Conservation (phyloP, 225 moss, liverwort and hornwort species). For the Thuidium tamariscinum region DNA sequence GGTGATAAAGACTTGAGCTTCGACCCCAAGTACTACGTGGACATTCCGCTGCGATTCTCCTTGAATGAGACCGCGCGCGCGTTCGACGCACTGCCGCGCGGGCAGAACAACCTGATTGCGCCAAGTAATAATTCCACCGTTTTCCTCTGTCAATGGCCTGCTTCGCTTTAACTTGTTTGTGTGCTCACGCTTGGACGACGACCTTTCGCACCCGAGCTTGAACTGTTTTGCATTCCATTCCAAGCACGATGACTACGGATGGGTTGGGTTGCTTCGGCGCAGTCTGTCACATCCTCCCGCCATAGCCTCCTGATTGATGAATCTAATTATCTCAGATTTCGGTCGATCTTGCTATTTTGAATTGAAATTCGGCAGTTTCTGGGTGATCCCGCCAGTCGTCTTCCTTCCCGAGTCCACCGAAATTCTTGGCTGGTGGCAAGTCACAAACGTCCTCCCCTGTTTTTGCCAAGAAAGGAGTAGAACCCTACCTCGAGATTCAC, state of each 20-base stretch:
- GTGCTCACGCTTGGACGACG: background rate
- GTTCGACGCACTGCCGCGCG: slow-evolving; percentile 30
- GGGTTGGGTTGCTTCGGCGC: background rate
- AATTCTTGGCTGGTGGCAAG: background rate
- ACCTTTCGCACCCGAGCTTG: background rate
- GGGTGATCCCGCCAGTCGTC: background rate
- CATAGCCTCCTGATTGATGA: background rate
- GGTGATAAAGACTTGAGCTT: slow-evolving; percentile 16
- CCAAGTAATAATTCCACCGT: slow-evolving; percentile 7
- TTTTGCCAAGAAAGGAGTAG: background rate
- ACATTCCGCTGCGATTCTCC: slow-evolving; percentile 32
- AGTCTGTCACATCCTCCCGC: background rate
- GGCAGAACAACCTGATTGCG: slow-evolving; percentile 14
- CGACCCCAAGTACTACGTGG: slow-evolving; percentile 67
- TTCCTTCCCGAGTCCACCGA: background rate
- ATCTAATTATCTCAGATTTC: background rate
- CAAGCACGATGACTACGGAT: background rate
- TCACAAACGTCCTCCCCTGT: background rate
- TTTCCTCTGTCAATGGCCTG: background rate
- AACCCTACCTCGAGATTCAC: background rate
- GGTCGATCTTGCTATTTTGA: background rate
- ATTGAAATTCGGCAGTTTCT: background rate
- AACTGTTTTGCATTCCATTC: background rate
- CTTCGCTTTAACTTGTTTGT: background rate
- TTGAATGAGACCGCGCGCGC: slow-evolving; percentile 36